These are phyloP conservation scores for Hypocreales sp. DNA, from an alignment of 2,329 filamentous ascomycete genomes.

Conservation along the genomic window DNA sequence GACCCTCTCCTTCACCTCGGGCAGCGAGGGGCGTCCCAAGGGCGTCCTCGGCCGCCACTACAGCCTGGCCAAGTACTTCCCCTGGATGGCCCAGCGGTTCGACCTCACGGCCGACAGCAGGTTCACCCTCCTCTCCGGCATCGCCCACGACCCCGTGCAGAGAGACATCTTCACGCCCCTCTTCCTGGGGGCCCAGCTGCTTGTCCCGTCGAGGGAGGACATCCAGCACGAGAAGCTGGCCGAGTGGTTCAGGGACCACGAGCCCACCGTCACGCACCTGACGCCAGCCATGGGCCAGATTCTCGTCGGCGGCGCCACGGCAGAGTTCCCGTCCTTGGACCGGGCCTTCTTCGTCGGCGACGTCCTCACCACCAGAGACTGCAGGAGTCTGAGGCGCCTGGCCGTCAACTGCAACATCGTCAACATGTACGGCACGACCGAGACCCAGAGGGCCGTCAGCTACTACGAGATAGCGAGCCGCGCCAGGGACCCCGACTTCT, in stretches of 20 bases:
- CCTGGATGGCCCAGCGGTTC: constrained; percentile 85
- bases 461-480: constrained; percentile 65
- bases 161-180: constrained; percentile 77
- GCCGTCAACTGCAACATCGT: constrained; percentile 62
- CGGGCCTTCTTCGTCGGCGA: constrained; percentile 87
- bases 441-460: constrained; percentile 66
- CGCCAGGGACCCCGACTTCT: constrained; percentile 37
- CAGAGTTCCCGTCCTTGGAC: constrained; percentile 62
- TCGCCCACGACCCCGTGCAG: constrained; percentile 60
- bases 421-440: constrained; percentile 82
- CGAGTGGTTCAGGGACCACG: constrained; percentile 72
- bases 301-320: constrained; percentile 66
- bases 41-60: constrained; percentile 81
- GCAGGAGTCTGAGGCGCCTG: constrained; percentile 57
- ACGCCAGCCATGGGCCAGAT: constrained; percentile 97
- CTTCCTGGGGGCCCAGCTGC: constrained; percentile 65
- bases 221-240: constrained; percentile 74
- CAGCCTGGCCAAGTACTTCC: constrained; percentile 71
- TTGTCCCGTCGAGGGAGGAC: constrained; percentile 67
- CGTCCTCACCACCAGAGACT: constrained; percentile 73
- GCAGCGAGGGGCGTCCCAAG: constrained; percentile 68
- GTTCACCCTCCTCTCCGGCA: constrained; percentile 75
- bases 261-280: constrained; percentile 68
- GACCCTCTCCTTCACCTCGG: constrained; percentile 60
- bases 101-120: constrained; percentile 52